Percentiles rank a stretch among this genome's conserved stretches.
Conservation (phyloP, 495 filamentous ascomycete genomes). For the Cetradonia linearis region DNA sequence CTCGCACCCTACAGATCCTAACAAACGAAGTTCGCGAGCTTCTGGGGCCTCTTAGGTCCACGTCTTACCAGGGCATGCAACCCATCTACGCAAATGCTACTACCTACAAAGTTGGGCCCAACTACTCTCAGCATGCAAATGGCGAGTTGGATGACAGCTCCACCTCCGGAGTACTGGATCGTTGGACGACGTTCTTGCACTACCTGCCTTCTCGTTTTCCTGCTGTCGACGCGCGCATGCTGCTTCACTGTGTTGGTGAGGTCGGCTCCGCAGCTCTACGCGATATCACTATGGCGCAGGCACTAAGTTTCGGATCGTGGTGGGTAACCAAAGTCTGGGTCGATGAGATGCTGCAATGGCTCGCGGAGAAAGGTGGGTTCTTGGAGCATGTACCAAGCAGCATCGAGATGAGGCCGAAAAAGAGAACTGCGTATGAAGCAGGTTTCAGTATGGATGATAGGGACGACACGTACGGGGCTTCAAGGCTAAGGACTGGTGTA, state of each 20-base stretch:
- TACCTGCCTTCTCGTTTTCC: slow-evolving; percentile 68
- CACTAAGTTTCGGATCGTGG: slow-evolving; percentile 85
- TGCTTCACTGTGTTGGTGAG: slow-evolving; percentile 59
- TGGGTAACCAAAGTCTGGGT: slow-evolving; percentile 98
- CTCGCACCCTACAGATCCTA: slow-evolving; percentile 44
- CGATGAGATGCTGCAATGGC: slow-evolving; percentile 88
- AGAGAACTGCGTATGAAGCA: slow-evolving; percentile 19
- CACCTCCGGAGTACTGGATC: slow-evolving; percentile 32
- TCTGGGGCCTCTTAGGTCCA: slow-evolving; percentile 50
- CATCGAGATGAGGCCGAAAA: slow-evolving; percentile 29
- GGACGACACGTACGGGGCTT: slow-evolving; percentile 25
- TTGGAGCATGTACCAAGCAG: slow-evolving; percentile 50
- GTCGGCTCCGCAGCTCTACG: slow-evolving; percentile 60
- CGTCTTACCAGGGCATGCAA: slow-evolving; percentile 44
- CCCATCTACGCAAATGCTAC: slow-evolving; percentile 45
- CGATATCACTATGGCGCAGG: slow-evolving; percentile 71
- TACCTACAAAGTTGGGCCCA: slow-evolving; percentile 33
- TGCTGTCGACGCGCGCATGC: slow-evolving; percentile 50
- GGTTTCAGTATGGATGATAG: slow-evolving; percentile 20
- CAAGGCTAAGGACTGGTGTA: slow-evolving; percentile 25
- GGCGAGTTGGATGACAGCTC: slow-evolving; percentile 36
- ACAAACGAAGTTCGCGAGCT: slow-evolving; percentile 63
- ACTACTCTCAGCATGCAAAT: slow-evolving; percentile 24
- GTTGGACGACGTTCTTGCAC: slow-evolving; percentile 70
- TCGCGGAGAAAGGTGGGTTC: slow-evolving; percentile 88